phyloP scores from a whole-genome alignment of 495 filamentous ascomycete genomes.

The Clohesyomyces aquaticus region DNA sequence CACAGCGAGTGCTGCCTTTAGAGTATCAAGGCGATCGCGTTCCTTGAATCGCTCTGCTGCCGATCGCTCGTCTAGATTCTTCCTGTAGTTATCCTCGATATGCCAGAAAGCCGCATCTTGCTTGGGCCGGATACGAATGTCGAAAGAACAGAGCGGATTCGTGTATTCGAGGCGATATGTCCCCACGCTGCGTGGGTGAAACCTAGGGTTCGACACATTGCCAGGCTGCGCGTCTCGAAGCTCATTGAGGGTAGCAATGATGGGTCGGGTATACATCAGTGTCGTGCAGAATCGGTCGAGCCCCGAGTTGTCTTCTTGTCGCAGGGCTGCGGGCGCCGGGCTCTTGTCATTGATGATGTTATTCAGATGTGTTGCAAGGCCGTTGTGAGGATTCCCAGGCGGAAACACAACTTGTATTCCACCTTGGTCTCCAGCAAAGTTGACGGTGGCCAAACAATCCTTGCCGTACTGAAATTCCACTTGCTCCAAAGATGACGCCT shows the following conservation, averaged over 20 bases:
- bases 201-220: constrained; percentile 15
- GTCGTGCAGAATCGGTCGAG: constrained; percentile 59
- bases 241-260: constrained; percentile 66
- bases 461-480: constrained; percentile 64
- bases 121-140: constrained; percentile 32
- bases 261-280: constrained; percentile 66
- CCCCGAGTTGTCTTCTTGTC: constrained; percentile 44
- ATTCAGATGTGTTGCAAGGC: constrained; percentile 67
- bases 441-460: constrained; percentile 43
- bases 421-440: constrained; percentile 43
- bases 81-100: constrained; percentile 34
- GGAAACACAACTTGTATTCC: constrained; percentile 58
- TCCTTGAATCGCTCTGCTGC: constrained; percentile 13
- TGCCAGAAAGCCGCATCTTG: constrained; percentile 38
- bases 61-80: constrained; percentile 4
- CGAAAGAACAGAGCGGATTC: constrained; percentile 39
- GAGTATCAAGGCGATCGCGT: constrained; percentile 17
- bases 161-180: constrained; percentile 42
- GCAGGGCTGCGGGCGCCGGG: background rate
- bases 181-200: constrained; percentile 34
- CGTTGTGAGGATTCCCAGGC: constrained; percentile 72
- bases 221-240: constrained; percentile 48
- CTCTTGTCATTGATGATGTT: constrained; percentile 61
- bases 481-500: constrained; percentile 61
- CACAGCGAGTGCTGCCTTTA: constrained; percentile 32